phyloP scores from a whole-genome alignment of 805 yeast species.

The Starmerella sirachaensis region DNA sequence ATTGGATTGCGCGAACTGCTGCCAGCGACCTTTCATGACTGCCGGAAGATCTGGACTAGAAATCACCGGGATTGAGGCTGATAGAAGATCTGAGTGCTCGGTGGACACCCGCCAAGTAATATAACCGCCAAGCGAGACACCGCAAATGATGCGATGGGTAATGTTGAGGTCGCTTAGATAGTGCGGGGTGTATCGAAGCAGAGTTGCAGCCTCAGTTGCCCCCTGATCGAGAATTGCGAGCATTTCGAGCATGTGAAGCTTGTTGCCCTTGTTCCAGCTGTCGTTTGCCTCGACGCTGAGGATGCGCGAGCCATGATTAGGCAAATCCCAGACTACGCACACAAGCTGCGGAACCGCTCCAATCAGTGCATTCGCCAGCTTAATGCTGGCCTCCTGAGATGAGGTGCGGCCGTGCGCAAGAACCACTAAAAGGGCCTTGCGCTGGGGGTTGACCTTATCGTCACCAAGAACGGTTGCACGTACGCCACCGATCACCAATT shows the following conservation, averaged over 20 bases:
- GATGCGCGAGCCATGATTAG: conserved; percentile 45
- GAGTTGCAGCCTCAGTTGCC: conserved; percentile 34
- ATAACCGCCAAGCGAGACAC: conserved; percentile 49
- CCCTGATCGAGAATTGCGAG: conserved; percentile 38
- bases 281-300: conserved; percentile 31
- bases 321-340: conserved; percentile 40
- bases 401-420: conserved; percentile 39
- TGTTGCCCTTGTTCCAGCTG: conserved; percentile 40
- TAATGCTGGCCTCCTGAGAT: conserved; percentile 31
- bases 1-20: conserved; percentile 8
- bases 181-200: conserved; percentile 37
- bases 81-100: conserved; percentile 29
- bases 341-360: conserved; percentile 24
- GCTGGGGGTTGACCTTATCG: conserved; percentile 17
- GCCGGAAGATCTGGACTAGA: conserved; percentile 39
- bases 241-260: conserved; percentile 42
- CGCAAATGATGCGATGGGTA: conserved; percentile 31
- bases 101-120: conserved; percentile 37
- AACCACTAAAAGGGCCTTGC: conserved; percentile 32
- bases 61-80: conserved; percentile 37
- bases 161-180: conserved; percentile 26
- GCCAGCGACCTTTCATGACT: conserved; percentile 34
- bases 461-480: conserved; percentile 35
- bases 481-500: conserved; percentile 35
- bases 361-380: conserved; percentile 28